Conservation (phyloP, 768 basidiomycete species). For the Boletales sp. region DNA sequence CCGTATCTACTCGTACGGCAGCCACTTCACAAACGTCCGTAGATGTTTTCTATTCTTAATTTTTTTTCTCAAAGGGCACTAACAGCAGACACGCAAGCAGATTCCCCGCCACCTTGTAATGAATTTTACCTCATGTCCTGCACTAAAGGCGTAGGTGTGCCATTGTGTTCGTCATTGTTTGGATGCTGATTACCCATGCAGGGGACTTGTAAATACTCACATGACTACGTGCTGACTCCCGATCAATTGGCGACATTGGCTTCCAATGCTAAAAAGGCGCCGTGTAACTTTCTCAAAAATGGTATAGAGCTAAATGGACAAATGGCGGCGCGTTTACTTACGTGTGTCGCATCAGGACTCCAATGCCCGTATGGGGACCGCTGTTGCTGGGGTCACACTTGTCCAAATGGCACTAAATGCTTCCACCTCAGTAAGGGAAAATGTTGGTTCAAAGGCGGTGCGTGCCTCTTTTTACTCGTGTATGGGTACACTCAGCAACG, state of each 20-base stretch:
- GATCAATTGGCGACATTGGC: constrained; percentile 72
- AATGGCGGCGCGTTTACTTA: constrained; percentile 5
- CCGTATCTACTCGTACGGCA: constrained; percentile 23
- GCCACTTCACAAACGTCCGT: constrained; percentile 78
- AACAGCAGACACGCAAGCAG: constrained; percentile 33
- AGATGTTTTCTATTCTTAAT: constrained; percentile 1
- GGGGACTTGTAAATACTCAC: constrained; percentile 79
- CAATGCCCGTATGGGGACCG: constrained; percentile 71
- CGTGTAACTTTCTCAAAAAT: constrained; percentile 81
- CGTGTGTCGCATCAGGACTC: constrained; percentile 41
- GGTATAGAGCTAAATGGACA: constrained; percentile 36
- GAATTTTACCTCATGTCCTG: constrained; percentile 82
- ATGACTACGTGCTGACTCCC: constrained; percentile 68
- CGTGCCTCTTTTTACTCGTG: constrained; percentile 16
- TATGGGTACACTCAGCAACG: constrained; percentile 2
- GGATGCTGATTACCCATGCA: constrained; percentile 26
- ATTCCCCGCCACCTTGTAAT: constrained; percentile 82
- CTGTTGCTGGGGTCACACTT: constrained; percentile 84
- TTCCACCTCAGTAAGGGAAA: constrained; percentile 71
- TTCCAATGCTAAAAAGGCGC: constrained; percentile 79
- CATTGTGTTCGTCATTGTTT: background rate
- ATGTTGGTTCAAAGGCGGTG: constrained; percentile 83
- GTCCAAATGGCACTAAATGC: constrained; percentile 74
- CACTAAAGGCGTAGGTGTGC: constrained; percentile 62
- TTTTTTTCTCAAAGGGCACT: background rate